phyloP scores from a whole-genome alignment of 2,329 filamentous ascomycete genomes.

The Coniochaeta sp. region DNA sequence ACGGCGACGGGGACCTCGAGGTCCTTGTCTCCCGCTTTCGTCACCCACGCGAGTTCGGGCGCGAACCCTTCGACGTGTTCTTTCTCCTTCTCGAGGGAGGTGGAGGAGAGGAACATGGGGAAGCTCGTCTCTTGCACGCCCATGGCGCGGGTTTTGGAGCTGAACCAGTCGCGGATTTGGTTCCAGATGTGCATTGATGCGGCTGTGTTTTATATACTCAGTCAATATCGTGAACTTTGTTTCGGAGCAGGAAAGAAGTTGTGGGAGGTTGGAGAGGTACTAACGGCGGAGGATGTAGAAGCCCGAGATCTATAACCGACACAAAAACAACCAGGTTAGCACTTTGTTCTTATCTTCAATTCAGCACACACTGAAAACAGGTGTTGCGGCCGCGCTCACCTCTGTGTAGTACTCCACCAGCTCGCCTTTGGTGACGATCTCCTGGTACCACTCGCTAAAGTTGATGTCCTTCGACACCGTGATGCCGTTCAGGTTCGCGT shows the following conservation, averaged over 20 bases:
- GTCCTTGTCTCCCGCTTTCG: constrained; percentile 82
- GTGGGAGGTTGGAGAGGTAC: not conserved
- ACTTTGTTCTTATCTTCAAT: not conserved
- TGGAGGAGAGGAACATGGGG: constrained; percentile 88
- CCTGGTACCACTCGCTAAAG: constrained; percentile 94
- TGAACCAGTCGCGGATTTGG: constrained; percentile 60
- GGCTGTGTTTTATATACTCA: constrained; percentile 17
- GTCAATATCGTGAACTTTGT: constrained; percentile 5
- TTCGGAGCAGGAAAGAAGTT: not conserved
- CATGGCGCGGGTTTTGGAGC: constrained; percentile 74
- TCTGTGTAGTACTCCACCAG: constrained; percentile 88
- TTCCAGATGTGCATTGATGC: constrained; percentile 62
- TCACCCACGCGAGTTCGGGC: constrained; percentile 84
- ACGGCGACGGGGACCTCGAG: constrained; percentile 73
- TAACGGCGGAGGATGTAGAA: constrained; percentile 84
- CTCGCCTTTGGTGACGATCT: constrained; percentile 93
- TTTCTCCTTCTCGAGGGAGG: constrained; percentile 83
- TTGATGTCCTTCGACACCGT: constrained; percentile 79
- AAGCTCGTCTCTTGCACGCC: constrained; percentile 96
- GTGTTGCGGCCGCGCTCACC: constrained; percentile 10
- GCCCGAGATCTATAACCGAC: constrained; percentile 68
- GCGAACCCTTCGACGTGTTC: constrained; percentile 98
- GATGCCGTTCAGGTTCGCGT: constrained; percentile 72
- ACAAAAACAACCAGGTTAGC: not conserved
- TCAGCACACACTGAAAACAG: not conserved